These are phyloP conservation scores for Lactarius evosmus DNA, from an alignment of 768 basidiomycete species.

Conservation along the genomic window DNA sequence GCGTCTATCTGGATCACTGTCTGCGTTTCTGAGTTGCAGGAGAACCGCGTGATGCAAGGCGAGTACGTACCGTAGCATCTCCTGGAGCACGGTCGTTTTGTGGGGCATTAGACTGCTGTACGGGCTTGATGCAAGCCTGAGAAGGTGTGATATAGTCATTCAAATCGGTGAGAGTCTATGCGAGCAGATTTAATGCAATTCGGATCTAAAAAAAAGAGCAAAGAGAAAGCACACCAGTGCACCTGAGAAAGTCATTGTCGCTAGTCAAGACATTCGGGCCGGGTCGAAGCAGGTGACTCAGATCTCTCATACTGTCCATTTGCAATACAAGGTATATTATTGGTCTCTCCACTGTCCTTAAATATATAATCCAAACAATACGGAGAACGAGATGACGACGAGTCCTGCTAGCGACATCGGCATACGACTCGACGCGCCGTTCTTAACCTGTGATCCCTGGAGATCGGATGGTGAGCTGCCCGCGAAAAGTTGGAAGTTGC, in stretches of 20 bases:
- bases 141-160: conserved; percentile 97
- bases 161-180: conserved; percentile 84
- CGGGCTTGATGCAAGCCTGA: conserved; percentile 97
- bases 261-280: neutral
- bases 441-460: conserved; percentile 17
- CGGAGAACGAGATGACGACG: conserved; percentile 6
- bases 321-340: neutral
- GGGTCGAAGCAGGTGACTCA: neutral
- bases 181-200: neutral
- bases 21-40: conserved; percentile 44
- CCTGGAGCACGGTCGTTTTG: conserved; percentile 39
- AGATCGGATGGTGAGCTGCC: conserved; percentile 24
- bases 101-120: conserved; percentile 49
- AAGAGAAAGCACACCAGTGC: conserved; percentile 18
- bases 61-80: conserved; percentile 41
- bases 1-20: conserved; percentile 91
- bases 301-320: neutral
- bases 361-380: conserved; percentile 7
- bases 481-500: conserved; percentile 59
- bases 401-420: neutral
- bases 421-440: neutral
- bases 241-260: conserved; percentile 23
- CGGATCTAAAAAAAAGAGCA: neutral
- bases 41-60: neutral
- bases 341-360: neutral